A percentile compares a stretch with the other conserved stretches of the same genome.
Evolutionary conservation across 805 yeast species (phyloP).

Genomic region (Torulaspora quercuum): DNA sequence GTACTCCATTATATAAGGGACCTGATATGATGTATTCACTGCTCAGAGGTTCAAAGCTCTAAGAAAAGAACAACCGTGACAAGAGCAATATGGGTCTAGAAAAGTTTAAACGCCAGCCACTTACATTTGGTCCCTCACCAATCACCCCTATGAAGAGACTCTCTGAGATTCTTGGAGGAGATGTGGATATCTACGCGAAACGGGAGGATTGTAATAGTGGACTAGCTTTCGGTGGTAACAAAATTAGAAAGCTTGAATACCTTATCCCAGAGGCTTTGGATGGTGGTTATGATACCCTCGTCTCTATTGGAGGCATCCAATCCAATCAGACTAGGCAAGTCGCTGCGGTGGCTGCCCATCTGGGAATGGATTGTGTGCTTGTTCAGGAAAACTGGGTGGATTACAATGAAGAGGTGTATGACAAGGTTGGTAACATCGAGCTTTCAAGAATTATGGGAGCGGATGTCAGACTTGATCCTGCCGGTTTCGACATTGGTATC

Average conservation of each 20-base stretch:
- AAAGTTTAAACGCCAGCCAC: conserved; percentile 27
- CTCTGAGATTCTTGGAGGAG: conserved; percentile 32
- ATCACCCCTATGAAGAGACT: conserved; percentile 35
- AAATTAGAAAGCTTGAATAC: conserved; percentile 36
- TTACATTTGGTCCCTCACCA: conserved; percentile 39
- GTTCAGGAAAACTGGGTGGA: conserved; percentile 41
- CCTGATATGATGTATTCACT: too few species aligned
- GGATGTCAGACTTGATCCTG: conserved; percentile 37
- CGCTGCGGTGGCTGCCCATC: conserved; percentile 38
- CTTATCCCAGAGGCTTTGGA: conserved; percentile 36
- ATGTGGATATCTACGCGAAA: conserved; percentile 36
- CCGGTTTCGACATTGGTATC: conserved; percentile 38
- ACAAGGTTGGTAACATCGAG: conserved; percentile 39
- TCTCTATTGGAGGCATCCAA: conserved; percentile 38
- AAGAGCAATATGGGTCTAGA: conserved; percentile 14
- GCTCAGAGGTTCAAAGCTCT: too few species aligned
- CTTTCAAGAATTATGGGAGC: conserved; percentile 40
- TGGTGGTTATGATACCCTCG: conserved; percentile 37
- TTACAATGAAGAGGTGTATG: conserved; percentile 37
- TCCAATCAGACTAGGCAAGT: conserved; percentile 39
- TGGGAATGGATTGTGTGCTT: conserved; percentile 37
- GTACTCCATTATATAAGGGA: too few species aligned
- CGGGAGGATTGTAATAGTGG: conserved; percentile 39
- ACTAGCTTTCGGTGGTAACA: conserved; percentile 38
- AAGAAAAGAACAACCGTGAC: too few species aligned